Base-by-base conservation (phyloP, 805 yeast genomes). In the Kodamaea neixiangensis region DNA sequence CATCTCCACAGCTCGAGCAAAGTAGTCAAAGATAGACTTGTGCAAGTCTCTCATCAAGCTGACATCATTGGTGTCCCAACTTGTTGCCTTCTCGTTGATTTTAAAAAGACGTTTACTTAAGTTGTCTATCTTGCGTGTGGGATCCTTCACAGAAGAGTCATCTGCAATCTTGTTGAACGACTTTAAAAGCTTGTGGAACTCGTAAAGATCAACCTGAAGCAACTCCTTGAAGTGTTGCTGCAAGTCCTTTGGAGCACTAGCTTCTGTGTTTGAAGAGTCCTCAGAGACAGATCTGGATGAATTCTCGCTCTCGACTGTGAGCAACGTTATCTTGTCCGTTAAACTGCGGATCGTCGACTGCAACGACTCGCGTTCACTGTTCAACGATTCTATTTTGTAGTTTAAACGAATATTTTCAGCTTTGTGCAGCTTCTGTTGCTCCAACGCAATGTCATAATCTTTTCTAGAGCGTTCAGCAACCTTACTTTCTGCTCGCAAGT, bases 1-100 rank as follows among this genome's bases (percentile, higher is more conserved):
- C 2, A 85, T 79, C 22, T 76, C 81, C 5, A 81, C 76, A 0
- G 89, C 90, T 43, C 83, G 69, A n/a, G 79, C 78, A 55, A 82
- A 80, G 58, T 82, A 85, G 13, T 75, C 75, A 49, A 78, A 74
- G 3, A 81, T 66, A 0, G 83, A 73, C 48, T 77, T 78, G 34
- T 65, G 80, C 53, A 57, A 70, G 17, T 73, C 75, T 34, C 64
- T 60, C 14, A 66, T 49, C 20, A 52, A 50, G 14, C 55, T 55
- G 14, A 68, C 56, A 20, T 66, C 66, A 5, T 53, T 46, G 13
- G 56, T 57, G 37, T 59, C 63, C 34, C 54, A 56, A 29, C 56
- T 47, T 15, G 52, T 51, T n/a, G 48, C 46, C 21, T 50, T 29
- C 31, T 46, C 53, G 18, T 50, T 53, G 38, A 48, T 46, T 59